Base-by-base conservation (phyloP, 495 filamentous ascomycete genomes). In the Cercophora newfieldiana region DNA sequence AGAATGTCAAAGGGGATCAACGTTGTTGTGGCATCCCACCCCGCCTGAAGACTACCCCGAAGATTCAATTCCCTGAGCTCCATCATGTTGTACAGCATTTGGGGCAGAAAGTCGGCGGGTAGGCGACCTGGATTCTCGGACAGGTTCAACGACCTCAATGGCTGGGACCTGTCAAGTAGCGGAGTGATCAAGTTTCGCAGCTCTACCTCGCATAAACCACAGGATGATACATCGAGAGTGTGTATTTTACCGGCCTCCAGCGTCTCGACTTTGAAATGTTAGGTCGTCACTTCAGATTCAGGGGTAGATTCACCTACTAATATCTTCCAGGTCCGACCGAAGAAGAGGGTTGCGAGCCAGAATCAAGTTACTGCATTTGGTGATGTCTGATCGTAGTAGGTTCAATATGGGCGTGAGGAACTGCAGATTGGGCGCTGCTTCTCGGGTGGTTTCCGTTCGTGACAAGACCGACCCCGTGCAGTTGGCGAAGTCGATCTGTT, bases 21-120 rank as follows among this genome's bases (percentile, higher is more conserved):
- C 3, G 73, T 66, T 16, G 55, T 71, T 5, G 33, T 63, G 18
- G 65, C 28, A 48, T 56, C 65, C 22, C 63, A 86, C 54, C 95
- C 90, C 37, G 89, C 89, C n/a, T 96, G 82, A 68, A 89, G 85
- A 71, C 96, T 97, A 14, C 91, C 92, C 62, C 88, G 92, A 61
- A 98, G 76, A 53, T 85, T 85, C 53, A 98, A 86, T 86, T 74
- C 64, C 51, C 65, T 66, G 7, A 77, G 69, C 14, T 74, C 66
- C 1, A 49, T n/a, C 21, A 77, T 63, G 19, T 65, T 63, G 6
- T 57, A 26, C 2, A 75, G 26, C 24, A 77, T 60, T 2, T 68
- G 63, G 10, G 71, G 68, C 5, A 77, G 19, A n/a, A 72, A 57
- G 24, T 58, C 54, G 19, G 67, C 68, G 0, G 69, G 67, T 88